phyloP scores from a whole-genome alignment of 2,329 filamentous ascomycete species.

The Ceratocystis smalleyi region DNA sequence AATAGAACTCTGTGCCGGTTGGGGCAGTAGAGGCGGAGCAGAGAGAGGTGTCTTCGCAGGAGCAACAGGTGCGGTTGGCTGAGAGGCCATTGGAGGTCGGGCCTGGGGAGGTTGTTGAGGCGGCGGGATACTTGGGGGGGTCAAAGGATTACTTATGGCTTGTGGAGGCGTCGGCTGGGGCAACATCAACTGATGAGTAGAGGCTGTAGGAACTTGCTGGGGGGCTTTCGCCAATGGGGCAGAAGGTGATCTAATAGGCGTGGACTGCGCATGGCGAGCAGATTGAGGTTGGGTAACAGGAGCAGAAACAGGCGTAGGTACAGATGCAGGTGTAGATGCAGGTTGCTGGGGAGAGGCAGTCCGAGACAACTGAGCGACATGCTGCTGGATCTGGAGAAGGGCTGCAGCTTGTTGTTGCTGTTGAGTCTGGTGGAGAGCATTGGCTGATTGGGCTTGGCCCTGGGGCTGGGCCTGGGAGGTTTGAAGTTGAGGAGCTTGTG shows the following conservation, averaged over 20 bases:
- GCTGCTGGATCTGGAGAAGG: conserved; percentile 11
- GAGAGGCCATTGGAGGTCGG: not conserved
- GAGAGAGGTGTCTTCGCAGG: not conserved
- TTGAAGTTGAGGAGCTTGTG: not conserved
- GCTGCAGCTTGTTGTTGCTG: conserved; percentile 14
- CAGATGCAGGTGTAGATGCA: not conserved
- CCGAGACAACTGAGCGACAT: conserved; percentile 13
- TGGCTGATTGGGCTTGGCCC: not conserved
- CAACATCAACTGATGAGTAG: conserved; percentile 7
- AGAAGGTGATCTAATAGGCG: not conserved
- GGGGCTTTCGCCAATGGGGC: not conserved
- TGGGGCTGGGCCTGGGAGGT: not conserved
- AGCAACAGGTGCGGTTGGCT: not conserved
- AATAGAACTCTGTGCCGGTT: not conserved
- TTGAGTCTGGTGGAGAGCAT: conserved; percentile 1
- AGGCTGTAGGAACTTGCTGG: not conserved
- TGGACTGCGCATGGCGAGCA: not conserved
- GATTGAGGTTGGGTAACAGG: not conserved
- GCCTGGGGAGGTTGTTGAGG: not conserved
- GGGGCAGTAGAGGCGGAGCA: not conserved
- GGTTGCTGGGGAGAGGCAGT: conserved; percentile 2
- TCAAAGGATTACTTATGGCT: not conserved
- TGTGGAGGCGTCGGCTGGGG: conserved; percentile 9
- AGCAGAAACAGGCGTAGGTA: not conserved
- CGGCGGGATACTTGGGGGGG: not conserved